Base-by-base conservation (phyloP, 768 basidiomycete species). In the Xerocomellus chrysenteron region DNA sequence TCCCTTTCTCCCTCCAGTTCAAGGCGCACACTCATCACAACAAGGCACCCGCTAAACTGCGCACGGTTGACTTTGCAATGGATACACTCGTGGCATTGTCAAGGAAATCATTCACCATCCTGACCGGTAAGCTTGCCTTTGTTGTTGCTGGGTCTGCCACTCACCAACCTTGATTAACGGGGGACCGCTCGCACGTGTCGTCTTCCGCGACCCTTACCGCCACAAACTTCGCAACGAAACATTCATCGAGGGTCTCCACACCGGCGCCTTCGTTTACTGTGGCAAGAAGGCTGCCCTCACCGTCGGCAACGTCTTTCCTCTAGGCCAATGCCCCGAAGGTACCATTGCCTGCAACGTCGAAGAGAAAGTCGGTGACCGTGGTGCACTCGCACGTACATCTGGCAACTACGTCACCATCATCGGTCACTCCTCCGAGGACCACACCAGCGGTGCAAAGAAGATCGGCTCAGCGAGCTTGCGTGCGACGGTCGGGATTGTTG, bases 301-400 rank as follows among this genome's bases (percentile, higher is more conserved):
- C 62, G 93, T 98, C 71, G 97, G 97, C 71, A 99, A 99, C 80
- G 90, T 98, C 72, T 86, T 98, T 71, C 97, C 97, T 66, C 91
- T 99, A 66, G 73, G 82, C 55, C 89, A 90, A 71, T 91, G 92
- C 80, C 97, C 97, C 39, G 97, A 99, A 78, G 97, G 97, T 80
- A 99, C 97, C 72, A 98, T 99, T 75, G 86, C 98, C 66, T 98
- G 94, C 87, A 98, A 98, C 79, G 88, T 99, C 56, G 97, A 99
- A 80, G 94, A 97, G 82, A 95, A 97, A 77, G 79, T 89, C 50
- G 97, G 97, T 55, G 97, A 99, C 81, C 92, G 97, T 64, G 97
- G 97, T 73, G 86, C 96, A 33, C 87, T 99, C 57, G 97, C 97
- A 44, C 88, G 95, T 66, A 98, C 97, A 35, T 97, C 95, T 10